Base-by-base conservation (phyloP, 2,329 filamentous ascomycete genomes). In the Xylaria sp. region DNA sequence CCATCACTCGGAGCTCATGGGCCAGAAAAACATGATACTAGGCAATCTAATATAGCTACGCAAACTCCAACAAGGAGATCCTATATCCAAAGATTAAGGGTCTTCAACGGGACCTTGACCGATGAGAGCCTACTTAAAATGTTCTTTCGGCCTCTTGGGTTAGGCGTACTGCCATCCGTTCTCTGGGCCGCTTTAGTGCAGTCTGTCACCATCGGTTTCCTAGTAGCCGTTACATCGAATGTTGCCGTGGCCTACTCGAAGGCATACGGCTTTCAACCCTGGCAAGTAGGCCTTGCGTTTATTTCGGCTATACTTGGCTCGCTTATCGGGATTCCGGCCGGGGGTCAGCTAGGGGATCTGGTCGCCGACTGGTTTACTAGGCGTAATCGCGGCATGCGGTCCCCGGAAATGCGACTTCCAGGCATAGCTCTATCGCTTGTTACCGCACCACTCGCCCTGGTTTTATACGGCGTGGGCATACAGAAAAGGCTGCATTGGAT, bases 371-470 rank as follows among this genome's bases (percentile, higher is more conserved):
- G 78, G 63, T 78, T 85, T 24, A 89, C 87, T 0, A 79, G 77
- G 61, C 80, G 81, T 32, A 89, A 89, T 71, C 81, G 82, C 3
- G 87, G 87, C 4, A 81, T 89, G 21, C 80, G 86, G n/a, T 83
- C 88, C 58, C 85, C 87, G 0, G 86, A 89, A 73, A 88, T 89
- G 86, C 81, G 87, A n/a, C 76, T 89, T 4, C 86, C 86, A 1
- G 84, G 84, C 4, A 81, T 89, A 19, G 75, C 81, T 11, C 79
- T 86, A 0, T 87, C 85, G 71, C 76, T 86, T 72, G 75, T 87
- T 32, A 82, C 85, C 14, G 83, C 85, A 3, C 85, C 85, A 0
- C 73, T 85, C 9, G 75, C 80, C 0, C 69, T 86, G 27, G 67
- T 85, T 0, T 74, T 86, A 5, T 86, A 82, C 68, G 84, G 85